Conservation (phyloP, 208 protist genomes). For the Trypanosoma brucei region DNA sequence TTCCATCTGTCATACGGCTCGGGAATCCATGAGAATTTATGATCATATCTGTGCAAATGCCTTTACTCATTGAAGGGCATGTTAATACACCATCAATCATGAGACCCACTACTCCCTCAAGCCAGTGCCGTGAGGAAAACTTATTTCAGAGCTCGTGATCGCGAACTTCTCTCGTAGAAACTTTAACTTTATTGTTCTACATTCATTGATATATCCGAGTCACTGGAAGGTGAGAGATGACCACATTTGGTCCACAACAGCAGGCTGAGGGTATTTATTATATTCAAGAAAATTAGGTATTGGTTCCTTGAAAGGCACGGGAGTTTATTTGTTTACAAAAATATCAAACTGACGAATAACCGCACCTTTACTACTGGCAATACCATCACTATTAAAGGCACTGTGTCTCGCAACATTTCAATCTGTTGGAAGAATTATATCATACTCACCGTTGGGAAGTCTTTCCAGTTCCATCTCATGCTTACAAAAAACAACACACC, state of each 20-base stretch:
- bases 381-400: constrained; percentile 94
- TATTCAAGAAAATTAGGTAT: constrained; percentile 76
- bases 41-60: constrained; percentile 99
- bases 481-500: constrained; percentile 93
- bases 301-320: constrained; percentile 36
- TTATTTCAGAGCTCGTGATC: constrained; percentile 98
- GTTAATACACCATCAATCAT: constrained; percentile 97
- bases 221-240: constrained; percentile 80
- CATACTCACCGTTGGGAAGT: constrained; percentile 58
- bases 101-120: constrained; percentile 99
- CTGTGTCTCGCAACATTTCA: constrained; percentile 48
- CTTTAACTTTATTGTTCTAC: constrained; percentile 93
- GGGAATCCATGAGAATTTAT: constrained; percentile 99
- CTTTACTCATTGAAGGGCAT: constrained; percentile 98
- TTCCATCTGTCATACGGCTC: constrained; percentile 99
- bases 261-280: constrained; percentile 86
- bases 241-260: constrained; percentile 92
- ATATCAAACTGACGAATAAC: constrained; percentile 87
- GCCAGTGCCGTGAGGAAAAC: constrained; percentile 99
- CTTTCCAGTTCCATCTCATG: constrained; percentile 76
- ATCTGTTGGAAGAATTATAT: constrained; percentile 70
- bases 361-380: constrained; percentile 81
- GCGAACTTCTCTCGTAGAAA: constrained; percentile 90
- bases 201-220: constrained; percentile 73
- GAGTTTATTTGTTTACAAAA: constrained; percentile 94